phyloP scores from a whole-genome alignment of 106 monocot species.

The Xerophyta viscosa region DNA sequence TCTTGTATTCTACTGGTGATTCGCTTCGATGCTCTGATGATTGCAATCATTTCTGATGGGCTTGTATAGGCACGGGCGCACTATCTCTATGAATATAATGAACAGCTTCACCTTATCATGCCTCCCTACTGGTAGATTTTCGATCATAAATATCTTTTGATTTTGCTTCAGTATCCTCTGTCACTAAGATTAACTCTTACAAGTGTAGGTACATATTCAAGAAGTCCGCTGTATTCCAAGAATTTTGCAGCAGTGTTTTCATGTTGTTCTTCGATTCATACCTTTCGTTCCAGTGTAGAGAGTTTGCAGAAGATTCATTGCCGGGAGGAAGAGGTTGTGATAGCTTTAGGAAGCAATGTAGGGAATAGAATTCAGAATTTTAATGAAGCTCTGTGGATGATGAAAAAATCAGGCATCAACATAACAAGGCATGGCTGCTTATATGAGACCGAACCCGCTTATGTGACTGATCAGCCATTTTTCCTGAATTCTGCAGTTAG shows the following conservation, averaged over 20 bases:
- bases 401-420: conserved; percentile 63
- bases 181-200: neutral
- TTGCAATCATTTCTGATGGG: too few relatives aligned
- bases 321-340: conserved; percentile 78
- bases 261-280: conserved; percentile 16
- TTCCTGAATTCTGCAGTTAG: conserved; percentile 90
- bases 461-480: conserved; percentile 78
- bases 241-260: conserved; percentile 4
- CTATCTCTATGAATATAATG: neutral
- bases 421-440: conserved; percentile 51
- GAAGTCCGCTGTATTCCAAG: neutral
- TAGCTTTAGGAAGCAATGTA: conserved; percentile 90
- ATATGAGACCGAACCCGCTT: conserved; percentile 81
- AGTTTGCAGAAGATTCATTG: too few relatives aligned
- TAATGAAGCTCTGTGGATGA: conserved; percentile 49
- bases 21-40: too few relatives aligned
- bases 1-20: too few relatives aligned
- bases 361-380: conserved; percentile 73
- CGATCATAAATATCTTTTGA: too few relatives aligned
- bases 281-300: too few relatives aligned
- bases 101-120: neutral
- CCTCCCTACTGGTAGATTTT: neutral
- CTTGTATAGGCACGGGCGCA: neutral
- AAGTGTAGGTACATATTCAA: conserved; percentile 13
- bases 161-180: neutral